Conservation (phyloP, 75 land plant genomes). For the Sequoiadendron giganteum region DNA sequence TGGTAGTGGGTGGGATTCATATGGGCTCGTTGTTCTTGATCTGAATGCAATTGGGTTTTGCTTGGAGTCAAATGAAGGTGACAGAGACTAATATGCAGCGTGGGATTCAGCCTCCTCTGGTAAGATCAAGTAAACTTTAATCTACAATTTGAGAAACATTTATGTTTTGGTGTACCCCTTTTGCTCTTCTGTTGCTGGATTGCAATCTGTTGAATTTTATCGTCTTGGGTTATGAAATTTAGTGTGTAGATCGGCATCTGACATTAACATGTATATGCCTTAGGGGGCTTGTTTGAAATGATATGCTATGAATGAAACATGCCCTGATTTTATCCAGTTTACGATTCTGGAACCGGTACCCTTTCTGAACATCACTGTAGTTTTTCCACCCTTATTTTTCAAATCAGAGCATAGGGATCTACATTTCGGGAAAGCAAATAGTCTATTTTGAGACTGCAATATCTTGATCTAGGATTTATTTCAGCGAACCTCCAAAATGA, state of each 20-base stretch:
- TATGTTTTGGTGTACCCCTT: background rate
- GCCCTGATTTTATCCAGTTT: background rate
- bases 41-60: conserved; percentile 4
- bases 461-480: background rate
- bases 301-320: background rate
- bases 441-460: background rate
- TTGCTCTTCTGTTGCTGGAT: background rate
- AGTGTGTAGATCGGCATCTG: background rate
- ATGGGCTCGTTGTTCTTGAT: background rate
- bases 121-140: background rate
- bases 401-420: no score
- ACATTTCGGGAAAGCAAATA: background rate
- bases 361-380: background rate
- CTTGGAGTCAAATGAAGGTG: conserved; percentile 9
- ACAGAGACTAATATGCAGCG: conserved; percentile 11
- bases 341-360: background rate
- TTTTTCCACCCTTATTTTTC: no score
- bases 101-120: conserved; percentile 17
- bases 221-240: background rate
- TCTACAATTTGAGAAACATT: background rate
- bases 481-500: background rate
- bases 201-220: background rate
- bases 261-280: background rate
- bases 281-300: background rate
- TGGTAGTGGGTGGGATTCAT: conserved; percentile 6